phyloP scores from a whole-genome alignment of 306 rosid genomes.

The Cucurbita moschata region DNA sequence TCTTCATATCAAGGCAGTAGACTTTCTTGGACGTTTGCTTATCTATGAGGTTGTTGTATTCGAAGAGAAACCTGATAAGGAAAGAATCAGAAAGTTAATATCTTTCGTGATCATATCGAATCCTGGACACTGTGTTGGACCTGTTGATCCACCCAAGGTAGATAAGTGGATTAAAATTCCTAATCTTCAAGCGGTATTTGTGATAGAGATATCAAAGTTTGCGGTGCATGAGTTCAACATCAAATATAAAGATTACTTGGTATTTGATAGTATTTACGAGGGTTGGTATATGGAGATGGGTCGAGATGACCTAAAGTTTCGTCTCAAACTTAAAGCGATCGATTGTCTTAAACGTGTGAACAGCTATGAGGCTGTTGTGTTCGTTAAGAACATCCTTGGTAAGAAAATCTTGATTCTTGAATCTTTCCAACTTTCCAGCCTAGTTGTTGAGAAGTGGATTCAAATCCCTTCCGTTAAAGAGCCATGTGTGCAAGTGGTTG shows the following conservation, averaged over 20 bases:
- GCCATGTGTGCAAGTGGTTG: not conserved
- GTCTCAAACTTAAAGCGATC: too few species aligned
- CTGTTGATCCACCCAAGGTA: not conserved
- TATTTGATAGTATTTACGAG: not conserved
- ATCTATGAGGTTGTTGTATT: not conserved
- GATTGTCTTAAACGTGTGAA: not conserved
- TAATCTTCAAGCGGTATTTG: too few species aligned
- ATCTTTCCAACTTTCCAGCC: not conserved
- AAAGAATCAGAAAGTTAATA: not conserved
- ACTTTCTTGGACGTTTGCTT: not conserved
- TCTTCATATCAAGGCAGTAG: not conserved
- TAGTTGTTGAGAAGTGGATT: too few species aligned
- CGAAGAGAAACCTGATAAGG: not conserved
- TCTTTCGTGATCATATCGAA: too few species aligned
- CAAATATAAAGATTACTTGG: not conserved
- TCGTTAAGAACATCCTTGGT: not conserved
- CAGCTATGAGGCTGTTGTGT: not conserved
- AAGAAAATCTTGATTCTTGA: not conserved
- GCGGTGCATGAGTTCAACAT: not conserved
- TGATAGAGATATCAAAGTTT: not conserved
- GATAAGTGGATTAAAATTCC: not conserved
- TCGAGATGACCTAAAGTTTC: not conserved
- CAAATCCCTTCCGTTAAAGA: too few species aligned
- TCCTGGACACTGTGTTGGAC: not conserved
- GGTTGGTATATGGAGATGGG: not conserved